These are phyloP conservation scores for Ceratobasidium sp. DNA, from an alignment of 1,284 basidiomycete species.

Conservation along the genomic window DNA sequence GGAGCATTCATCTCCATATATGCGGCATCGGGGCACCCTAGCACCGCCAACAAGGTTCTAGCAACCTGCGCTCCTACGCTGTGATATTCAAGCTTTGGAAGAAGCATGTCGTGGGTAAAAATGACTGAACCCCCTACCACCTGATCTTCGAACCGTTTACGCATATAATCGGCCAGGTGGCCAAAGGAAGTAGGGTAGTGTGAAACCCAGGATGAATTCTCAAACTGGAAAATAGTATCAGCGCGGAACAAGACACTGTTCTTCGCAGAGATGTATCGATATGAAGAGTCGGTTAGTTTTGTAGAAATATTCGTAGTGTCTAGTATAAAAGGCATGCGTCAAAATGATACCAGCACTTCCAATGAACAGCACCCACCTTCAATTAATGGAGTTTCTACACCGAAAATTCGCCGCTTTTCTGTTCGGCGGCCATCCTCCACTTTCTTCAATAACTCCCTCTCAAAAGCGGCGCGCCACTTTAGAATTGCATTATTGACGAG, in stretches of 20 bases:
- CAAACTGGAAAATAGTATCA: conserved; percentile 40
- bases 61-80: conserved; percentile 19
- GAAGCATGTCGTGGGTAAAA: conserved; percentile 2
- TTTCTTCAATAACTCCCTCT: conserved; percentile 9
- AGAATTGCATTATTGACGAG: conserved; percentile 33
- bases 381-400: neutral
- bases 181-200: conserved; percentile 12
- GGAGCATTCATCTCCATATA: conserved; percentile 40
- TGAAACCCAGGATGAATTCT: conserved; percentile 11
- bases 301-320: conserved; percentile 22
- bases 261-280: conserved; percentile 23
- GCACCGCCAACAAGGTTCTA: conserved; percentile 11
- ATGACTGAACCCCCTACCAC: neutral
- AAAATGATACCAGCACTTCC: too few species aligned
- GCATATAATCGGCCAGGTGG: conserved; percentile 2
- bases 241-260: conserved; percentile 40
- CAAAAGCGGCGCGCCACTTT: conserved; percentile 31
- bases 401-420: neutral
- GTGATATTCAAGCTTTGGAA: conserved; percentile 17
- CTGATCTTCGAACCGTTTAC: conserved; percentile 10
- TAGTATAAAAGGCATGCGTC: neutral
- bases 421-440: conserved; percentile 3
- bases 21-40: conserved; percentile 36
- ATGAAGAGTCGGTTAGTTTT: conserved; percentile 28
- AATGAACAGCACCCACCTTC: conserved; percentile 4